A percentile compares a stretch with the other conserved stretches of the same genome.
phyloP scores from a whole-genome alignment of 2,329 filamentous ascomycete genomes.

The Xylaria sp. region DNA sequence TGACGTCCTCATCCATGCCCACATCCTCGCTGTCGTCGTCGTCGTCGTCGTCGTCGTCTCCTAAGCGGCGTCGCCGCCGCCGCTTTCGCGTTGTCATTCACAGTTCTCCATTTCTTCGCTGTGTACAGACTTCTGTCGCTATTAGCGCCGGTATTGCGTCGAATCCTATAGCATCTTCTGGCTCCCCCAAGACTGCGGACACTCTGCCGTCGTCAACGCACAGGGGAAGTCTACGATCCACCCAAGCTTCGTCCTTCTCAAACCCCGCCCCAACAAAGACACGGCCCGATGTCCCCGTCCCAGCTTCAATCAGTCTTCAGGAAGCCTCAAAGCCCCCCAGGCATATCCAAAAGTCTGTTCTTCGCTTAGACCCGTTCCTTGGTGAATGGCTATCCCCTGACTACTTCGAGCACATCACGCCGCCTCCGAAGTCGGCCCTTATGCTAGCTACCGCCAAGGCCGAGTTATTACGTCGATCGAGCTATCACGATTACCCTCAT shows the following conservation, averaged over 20 bases:
- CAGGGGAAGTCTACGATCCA: conserved; percentile 28
- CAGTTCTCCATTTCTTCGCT: conserved; percentile 91
- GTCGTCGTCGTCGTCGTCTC: conserved; percentile 31
- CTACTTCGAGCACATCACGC: conserved; percentile 92
- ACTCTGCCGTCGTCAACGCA: conserved; percentile 34
- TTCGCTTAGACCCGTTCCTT: conserved; percentile 89
- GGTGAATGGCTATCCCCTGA: conserved; percentile 94
- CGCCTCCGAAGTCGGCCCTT: conserved; percentile 81
- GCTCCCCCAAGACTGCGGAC: conserved; percentile 30
- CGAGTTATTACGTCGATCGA: conserved; percentile 78
- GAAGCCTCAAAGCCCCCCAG: conserved; percentile 27
- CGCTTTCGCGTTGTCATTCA: conserved; percentile 84
- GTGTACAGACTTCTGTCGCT: conserved; percentile 88
- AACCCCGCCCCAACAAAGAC: conserved; percentile 29
- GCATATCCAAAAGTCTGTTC: conserved; percentile 59
- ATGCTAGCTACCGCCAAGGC: conserved; percentile 92
- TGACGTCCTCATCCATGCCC: conserved; percentile 12
- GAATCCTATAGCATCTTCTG: conserved; percentile 48
- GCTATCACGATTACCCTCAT: conserved; percentile 60
- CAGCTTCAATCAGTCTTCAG: conserved; percentile 30
- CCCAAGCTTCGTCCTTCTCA: conserved; percentile 30
- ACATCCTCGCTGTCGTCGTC: not conserved
- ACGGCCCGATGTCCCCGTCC: conserved; percentile 26
- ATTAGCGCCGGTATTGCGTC: conserved; percentile 85
- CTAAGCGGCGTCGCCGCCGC: conserved; percentile 60